phyloP scores from a whole-genome alignment of 2,329 filamentous ascomycete species.

The Colletotrichum paranaense region DNA sequence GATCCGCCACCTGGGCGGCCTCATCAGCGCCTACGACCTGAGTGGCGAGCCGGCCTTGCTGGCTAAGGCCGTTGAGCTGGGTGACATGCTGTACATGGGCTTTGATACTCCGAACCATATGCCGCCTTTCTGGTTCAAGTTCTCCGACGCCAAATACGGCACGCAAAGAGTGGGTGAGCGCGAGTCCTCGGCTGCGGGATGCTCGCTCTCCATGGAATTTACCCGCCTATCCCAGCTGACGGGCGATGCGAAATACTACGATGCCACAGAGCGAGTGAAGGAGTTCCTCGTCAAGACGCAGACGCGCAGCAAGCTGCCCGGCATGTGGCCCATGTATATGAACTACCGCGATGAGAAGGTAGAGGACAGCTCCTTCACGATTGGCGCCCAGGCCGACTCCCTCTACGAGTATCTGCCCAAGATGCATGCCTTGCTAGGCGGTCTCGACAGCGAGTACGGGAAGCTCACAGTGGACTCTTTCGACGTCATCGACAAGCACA shows the following conservation, averaged over 20 bases:
- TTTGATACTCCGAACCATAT: slow-evolving; percentile 67
- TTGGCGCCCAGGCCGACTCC: slow-evolving; percentile 59
- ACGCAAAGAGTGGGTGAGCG: slow-evolving; percentile 47
- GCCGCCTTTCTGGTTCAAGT: slow-evolving; percentile 61
- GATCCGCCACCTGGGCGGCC: slow-evolving; percentile 64
- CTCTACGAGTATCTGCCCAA: slow-evolving; percentile 72
- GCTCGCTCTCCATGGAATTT: slow-evolving; percentile 80
- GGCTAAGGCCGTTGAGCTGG: slow-evolving; percentile 63
- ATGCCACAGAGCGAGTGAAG: slow-evolving; percentile 80
- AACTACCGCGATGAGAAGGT: slow-evolving; percentile 68
- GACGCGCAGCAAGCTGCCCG: slow-evolving; percentile 74
- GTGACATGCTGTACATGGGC: slow-evolving; percentile 62
- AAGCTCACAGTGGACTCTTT: slow-evolving; percentile 74
- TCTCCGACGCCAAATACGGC: slow-evolving; percentile 50
- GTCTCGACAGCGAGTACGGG: slow-evolving; percentile 70
- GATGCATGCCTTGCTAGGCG: slow-evolving; percentile 72
- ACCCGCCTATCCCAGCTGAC: slow-evolving; percentile 80
- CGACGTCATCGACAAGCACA: slow-evolving; percentile 67
- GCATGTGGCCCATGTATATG: slow-evolving; percentile 76
- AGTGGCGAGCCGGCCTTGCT: slow-evolving; percentile 58
- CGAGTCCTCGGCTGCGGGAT: slow-evolving; percentile 60
- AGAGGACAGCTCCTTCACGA: slow-evolving; percentile 51
- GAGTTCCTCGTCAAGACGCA: slow-evolving; percentile 74
- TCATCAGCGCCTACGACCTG: slow-evolving; percentile 64
- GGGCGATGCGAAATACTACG: slow-evolving; percentile 78